These are phyloP conservation scores for Coriolopsis trogii DNA, from an alignment of 1,284 basidiomycete genomes.

Conservation along the genomic window DNA sequence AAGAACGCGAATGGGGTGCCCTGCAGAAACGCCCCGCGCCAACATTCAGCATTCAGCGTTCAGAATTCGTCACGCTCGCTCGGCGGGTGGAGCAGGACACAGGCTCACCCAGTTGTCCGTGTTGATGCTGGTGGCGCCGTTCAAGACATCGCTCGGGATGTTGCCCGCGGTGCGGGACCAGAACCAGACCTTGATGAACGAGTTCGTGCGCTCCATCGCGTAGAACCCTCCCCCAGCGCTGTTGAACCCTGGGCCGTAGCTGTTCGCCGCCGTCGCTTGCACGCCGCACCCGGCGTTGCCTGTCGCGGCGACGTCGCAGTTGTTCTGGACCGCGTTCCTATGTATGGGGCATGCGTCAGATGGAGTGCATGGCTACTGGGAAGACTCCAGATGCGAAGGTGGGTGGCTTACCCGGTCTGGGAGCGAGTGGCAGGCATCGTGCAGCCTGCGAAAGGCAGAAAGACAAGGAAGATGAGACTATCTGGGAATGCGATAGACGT, in stretches of 20 bases:
- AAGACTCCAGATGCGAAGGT: background rate
- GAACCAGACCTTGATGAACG: slow-evolving; percentile 61
- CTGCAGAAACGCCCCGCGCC: no score
- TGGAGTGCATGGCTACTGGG: background rate
- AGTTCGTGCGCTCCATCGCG: slow-evolving; percentile 52
- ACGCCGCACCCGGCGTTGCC: slow-evolving; percentile 67
- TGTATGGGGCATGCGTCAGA: background rate
- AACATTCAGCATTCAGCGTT: no score
- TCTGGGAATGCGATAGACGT: no score
- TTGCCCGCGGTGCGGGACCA: slow-evolving; percentile 48
- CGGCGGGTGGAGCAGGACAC: background rate
- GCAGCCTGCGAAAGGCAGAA: slow-evolving; percentile 45
- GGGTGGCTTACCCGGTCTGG: slow-evolving; percentile 51
- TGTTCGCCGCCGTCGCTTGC: slow-evolving; percentile 40
- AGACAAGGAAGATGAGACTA: background rate
- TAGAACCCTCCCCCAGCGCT: slow-evolving; percentile 56
- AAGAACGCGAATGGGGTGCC: slow-evolving; percentile 57
- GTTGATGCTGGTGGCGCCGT: slow-evolving; percentile 44
- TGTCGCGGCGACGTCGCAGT: slow-evolving; percentile 57
- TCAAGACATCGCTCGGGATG: slow-evolving; percentile 49
- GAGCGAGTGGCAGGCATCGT: slow-evolving; percentile 53
- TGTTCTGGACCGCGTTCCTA: slow-evolving; percentile 29
- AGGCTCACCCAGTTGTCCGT: slow-evolving; percentile 43
- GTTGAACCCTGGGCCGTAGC: slow-evolving; percentile 61
- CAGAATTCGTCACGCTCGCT: no score